These are phyloP conservation scores for Davidsoniella neocaledoniae DNA, from an alignment of 2,329 filamentous ascomycete genomes.

Conservation along the genomic window DNA sequence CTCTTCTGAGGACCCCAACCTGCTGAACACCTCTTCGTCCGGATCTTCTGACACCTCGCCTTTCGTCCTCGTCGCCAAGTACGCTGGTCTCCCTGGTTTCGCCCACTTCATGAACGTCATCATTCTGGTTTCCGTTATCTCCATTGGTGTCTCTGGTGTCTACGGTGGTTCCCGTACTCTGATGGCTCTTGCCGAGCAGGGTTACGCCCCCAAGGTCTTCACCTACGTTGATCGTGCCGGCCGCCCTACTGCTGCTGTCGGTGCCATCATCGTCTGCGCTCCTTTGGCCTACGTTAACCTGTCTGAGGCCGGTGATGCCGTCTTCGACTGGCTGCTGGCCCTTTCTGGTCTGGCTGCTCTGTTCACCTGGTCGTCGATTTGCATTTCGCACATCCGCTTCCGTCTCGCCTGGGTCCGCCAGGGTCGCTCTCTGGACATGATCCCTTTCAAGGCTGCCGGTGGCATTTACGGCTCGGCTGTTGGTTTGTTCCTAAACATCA, in stretches of 20 bases:
- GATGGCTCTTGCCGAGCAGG: conserved; percentile 36
- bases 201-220: conserved; percentile 37
- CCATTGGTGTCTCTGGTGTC: conserved; percentile 36
- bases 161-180: conserved; percentile 40
- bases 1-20: conserved; percentile 24
- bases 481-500: conserved; percentile 37
- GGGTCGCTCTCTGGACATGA: conserved; percentile 43
- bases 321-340: conserved; percentile 49
- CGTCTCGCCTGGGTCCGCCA: conserved; percentile 40
- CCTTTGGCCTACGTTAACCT: conserved; percentile 31
- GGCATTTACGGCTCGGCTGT: conserved; percentile 47
- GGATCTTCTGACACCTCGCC: conserved; percentile 25
- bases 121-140: conserved; percentile 36
- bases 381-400: conserved; percentile 51
- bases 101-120: conserved; percentile 37
- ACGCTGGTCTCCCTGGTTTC: conserved; percentile 30
- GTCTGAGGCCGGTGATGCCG: conserved; percentile 27
- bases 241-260: conserved; percentile 31
- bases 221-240: conserved; percentile 37
- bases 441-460: conserved; percentile 43
- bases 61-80: conserved; percentile 32
- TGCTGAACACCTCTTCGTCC: conserved; percentile 23
- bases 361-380: conserved; percentile 51
- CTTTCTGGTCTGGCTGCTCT: conserved; percentile 45
- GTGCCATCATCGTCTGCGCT: conserved; percentile 28